Base-by-base conservation (phyloP, 2,329 filamentous ascomycete species). In the Madurella mycetomatis region DNA sequence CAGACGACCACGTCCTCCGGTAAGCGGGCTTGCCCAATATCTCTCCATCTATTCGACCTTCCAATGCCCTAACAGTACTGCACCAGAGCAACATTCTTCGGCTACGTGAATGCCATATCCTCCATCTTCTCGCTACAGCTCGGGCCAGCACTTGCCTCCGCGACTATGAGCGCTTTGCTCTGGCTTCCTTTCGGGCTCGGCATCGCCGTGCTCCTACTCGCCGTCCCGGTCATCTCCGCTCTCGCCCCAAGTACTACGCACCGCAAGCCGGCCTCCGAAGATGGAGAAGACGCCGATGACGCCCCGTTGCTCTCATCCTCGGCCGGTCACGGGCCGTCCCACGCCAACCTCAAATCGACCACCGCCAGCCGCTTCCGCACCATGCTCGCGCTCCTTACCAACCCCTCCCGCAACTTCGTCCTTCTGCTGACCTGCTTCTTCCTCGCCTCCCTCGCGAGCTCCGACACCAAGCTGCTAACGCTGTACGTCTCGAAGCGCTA, bases 401-500 rank as follows among this genome's bases (percentile, higher is more conserved):
- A 25, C 39, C 61, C 52, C n/a, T 41, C 55, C 7, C 54, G 62
- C 60, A 78, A 76, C 61, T 69, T 76, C 37, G 64, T 65, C 2
- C 64, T 79, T 2, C 60, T 78, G 1, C 70, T 79, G 1, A 47
- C 69, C 46, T 72, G 72, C 60, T 76, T 78, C 61, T 69, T 78
- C 49, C 70, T 79, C 53, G 74, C 75, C 1, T 74, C 76, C 12
- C 69, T 79, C 15, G 76, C 76, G 5, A 77, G 74, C 62, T 76
- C 76, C 18, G 76, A 79, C 57, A 79, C 76, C 15, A 79, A 77
- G 53, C 69, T 79, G 0, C 67, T 79, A 7, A 69, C 76, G 1
- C 75, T 78, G 54, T 79, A 78, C 58, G 78, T 79, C 57, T 79
- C 76, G 0, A 76, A 72, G 56, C 69, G 76, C 1, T 79, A 77